Evolutionary conservation across 345 rosid species (phyloP), one percentile per base, ranked within the genome.

Genomic region (Anacardium occidentale): DNA sequence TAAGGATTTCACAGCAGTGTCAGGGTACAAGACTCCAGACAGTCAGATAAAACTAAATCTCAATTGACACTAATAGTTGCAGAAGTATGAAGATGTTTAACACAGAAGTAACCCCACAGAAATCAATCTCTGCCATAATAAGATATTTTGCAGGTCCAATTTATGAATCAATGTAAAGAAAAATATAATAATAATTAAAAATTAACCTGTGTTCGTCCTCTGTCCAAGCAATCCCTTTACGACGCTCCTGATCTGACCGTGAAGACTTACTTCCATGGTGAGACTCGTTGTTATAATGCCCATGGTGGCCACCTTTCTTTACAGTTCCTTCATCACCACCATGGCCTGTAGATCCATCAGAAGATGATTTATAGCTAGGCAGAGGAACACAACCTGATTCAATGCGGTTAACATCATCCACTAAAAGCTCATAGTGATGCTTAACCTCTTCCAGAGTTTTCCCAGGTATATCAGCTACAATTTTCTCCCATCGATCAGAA

Each of bases 141-240:
- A 67, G 45, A 25, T 24, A 48, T 52, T 59, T 62, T 48, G 13
- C 45, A 60, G 25, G 51, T 56, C 34, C 20, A 57, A 64, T 13
- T 48, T 22, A 40, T 40, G 25, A 57, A 72, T 56, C 54, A 5
- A 72, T 22, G 69, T 47, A 45, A n/a, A 70, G 48, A 1, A 71
- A 79, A 1, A 74, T 1, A 29, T 29, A 29, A 75, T 55, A 18
- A 44, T 66, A 12, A 54, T 71, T 68, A 60, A 70, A 79, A 70
- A 50, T 50, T 85, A 70, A 92, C 97, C 95, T 85, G 86, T 91
- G 97, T 50, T 95, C 99, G 48, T 92, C 98, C 83, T 92, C 99
- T 2, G 99, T 89, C 99, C 99, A 95, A 52, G 98, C 97, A 82
- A 90, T 89, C 68, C 99, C 98, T 80, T 92, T 95, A 25, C 99